Base-by-base conservation (phyloP, 2,329 filamentous ascomycete species). In the Dactylellina sp. region DNA sequence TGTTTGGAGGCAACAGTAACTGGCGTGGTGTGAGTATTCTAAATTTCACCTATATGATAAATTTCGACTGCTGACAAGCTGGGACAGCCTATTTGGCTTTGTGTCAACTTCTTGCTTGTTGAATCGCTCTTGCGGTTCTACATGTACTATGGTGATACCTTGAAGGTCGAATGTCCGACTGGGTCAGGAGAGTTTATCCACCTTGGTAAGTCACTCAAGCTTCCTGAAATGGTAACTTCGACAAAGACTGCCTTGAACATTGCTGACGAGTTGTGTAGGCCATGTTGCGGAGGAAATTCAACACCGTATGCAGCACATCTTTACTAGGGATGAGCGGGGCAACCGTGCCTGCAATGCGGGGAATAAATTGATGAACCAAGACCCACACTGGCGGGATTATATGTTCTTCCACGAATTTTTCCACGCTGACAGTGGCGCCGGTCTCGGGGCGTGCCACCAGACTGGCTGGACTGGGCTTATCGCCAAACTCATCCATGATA, bases 381-480 rank as follows among this genome's bases (percentile, higher is more conserved):
- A 98, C 79, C 89, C 91, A 22, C 85, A 97, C 81, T 98, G 94
- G 94, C 94, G 90, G 81, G 93, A 96, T 79, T 88, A 93, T 79
- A 84, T 98, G 78, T 97, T 92, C 91, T 98, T 96, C 85, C 91
- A 96, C 80, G 94, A 98, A 81, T 98, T 96, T 85, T 98, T 98
- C 80, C 94, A 98, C 80, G 94, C 93, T 40, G 93, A 98, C 80
- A 89, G 85, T 56, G 94, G 94, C 12, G 90, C 93, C 77, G 94
- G 95, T 14, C 86, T 98, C 0, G 94, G 94, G 66, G 92, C 94
- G 39, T 94, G 89, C 52, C 95, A 98, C 81, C 95, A 98, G 81
- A 97, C 92, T 80, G 94, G 94, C 55, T 98, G 95, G 94, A 97
- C 94, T 39, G 94, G 94, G 22, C 82, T 98, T 77, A 93, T 98